Conservation (phyloP, 768 basidiomycete genomes). For the Rhizopogon roseolus region DNA sequence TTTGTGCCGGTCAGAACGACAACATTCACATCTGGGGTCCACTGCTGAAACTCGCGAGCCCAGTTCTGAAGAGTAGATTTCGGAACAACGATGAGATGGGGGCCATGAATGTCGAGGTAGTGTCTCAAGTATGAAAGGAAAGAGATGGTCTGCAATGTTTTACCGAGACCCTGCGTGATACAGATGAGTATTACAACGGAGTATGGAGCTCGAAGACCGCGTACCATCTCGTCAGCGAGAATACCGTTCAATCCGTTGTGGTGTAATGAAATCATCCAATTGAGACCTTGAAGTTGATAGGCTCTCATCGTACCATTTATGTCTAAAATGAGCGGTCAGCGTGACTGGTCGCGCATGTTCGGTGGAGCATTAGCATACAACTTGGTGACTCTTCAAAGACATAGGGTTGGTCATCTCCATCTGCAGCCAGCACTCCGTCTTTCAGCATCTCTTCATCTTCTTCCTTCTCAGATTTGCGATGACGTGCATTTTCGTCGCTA, state of each 20-base stretch:
- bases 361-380: slow-evolving; percentile 46
- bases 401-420: slow-evolving; percentile 84
- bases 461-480: slow-evolving; percentile 96
- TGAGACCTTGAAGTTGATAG: slow-evolving; percentile 93
- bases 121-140: slow-evolving; percentile 95
- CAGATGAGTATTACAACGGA: slow-evolving; percentile 1
- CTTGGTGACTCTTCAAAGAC: slow-evolving; percentile 93
- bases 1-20: slow-evolving; percentile 81
- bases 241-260: slow-evolving; percentile 97
- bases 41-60: slow-evolving; percentile 86
- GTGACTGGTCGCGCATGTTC: not conserved
- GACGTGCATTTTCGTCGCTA: slow-evolving; percentile 75
- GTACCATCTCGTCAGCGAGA: slow-evolving; percentile 92
- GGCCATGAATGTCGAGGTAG: slow-evolving; percentile 68
- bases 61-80: slow-evolving; percentile 98
- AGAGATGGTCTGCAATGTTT: slow-evolving; percentile 96
- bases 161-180: slow-evolving; percentile 77
- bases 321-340: slow-evolving; percentile 40
- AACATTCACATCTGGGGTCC: slow-evolving; percentile 86
- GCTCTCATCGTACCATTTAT: slow-evolving; percentile 88
- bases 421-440: slow-evolving; percentile 73
- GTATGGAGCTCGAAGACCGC: slow-evolving; percentile 5
- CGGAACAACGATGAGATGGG: slow-evolving; percentile 96
- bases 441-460: slow-evolving; percentile 95
- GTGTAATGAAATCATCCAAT: slow-evolving; percentile 96